Percentiles rank a stretch among this genome's conserved stretches.
phyloP scores from a whole-genome alignment of 2,329 filamentous ascomycete species.

The Lachnellula cervina region DNA sequence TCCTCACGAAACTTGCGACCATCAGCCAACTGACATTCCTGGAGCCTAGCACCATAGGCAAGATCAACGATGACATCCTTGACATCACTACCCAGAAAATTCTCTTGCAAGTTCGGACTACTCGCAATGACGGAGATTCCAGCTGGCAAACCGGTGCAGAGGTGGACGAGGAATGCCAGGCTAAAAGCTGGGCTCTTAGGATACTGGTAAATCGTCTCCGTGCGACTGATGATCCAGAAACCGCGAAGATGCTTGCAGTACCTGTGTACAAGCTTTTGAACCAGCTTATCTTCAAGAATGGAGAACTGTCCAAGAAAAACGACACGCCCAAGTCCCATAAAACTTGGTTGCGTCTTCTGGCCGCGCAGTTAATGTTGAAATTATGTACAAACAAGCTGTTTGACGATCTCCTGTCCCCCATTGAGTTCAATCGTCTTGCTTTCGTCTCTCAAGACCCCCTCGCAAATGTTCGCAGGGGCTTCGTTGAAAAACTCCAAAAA shows the following conservation, averaged over 20 bases:
- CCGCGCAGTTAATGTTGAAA: conserved; percentile 77
- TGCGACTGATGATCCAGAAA: conserved; percentile 44
- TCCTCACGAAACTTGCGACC: conserved; percentile 68
- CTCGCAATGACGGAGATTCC: conserved; percentile 52
- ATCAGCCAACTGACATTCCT: conserved; percentile 73
- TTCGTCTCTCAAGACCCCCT: conserved; percentile 75
- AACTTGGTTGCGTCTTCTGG: conserved; percentile 73
- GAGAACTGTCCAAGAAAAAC: conserved; percentile 71
- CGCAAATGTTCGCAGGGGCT: conserved; percentile 68
- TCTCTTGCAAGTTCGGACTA: conserved; percentile 62
- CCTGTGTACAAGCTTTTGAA: conserved; percentile 76
- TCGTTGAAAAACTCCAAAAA: conserved; percentile 84
- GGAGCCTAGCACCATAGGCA: conserved; percentile 65
- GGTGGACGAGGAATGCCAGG: conserved; percentile 73
- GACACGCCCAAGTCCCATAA: conserved; percentile 75
- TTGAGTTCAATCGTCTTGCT: conserved; percentile 76
- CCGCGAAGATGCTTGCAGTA: conserved; percentile 54
- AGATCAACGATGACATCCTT: conserved; percentile 70
- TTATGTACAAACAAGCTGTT: conserved; percentile 72
- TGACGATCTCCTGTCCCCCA: conserved; percentile 67
- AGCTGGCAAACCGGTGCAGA: conserved; percentile 64
- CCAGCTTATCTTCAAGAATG: conserved; percentile 67
- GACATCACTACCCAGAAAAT: conserved; percentile 73
- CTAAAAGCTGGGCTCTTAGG: conserved; percentile 79
- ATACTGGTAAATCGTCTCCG: conserved; percentile 82